Base-by-base conservation (phyloP, 2,329 filamentous ascomycete species). In the Penicillium sp. region DNA sequence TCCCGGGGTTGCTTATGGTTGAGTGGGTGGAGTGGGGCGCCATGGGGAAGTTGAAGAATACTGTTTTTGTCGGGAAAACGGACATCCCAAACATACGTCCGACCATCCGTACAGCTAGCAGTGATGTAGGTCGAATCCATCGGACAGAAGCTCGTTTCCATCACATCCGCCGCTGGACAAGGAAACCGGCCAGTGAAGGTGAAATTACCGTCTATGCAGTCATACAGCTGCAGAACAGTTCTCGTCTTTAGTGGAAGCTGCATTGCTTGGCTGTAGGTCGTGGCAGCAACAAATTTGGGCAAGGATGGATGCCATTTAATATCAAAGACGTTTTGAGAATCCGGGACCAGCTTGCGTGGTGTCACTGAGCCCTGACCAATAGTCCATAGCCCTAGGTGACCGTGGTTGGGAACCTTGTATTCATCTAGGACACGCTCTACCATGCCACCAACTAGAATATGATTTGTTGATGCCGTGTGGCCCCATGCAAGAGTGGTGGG, bases 161-260 rank as follows among this genome's bases (percentile, higher is more conserved):
- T 88, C 62, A 88, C 85, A 67, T 88, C 85, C 8, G 80, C 65
- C 0, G 85, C 85, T 25, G 80, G 80, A 62, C 85, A 87, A 49
- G 86, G 80, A 37, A 83, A 77, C 55, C 82, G 48, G n/a, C 35
- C 44, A 14, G 48, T 57, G 23, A 47, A 35, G 2, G 43, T 35
- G 10, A 48, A 50, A 11, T 26, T 48, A 11, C 46, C 55, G 3
- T 25, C 50, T 13, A 25, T 31, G 27, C 48, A 57, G 11, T 82
- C 78, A 61, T 83, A 87, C 3, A 85, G 70, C 4, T 83, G 80
- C 3, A 88, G 75, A 1, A 82, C 71, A 1, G 82, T 85, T 9
- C 78, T 77, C 3, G 75, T 71, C 13, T 67, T 60, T 21, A 77
- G 50, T 66, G 76, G 67, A 67, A 62, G 62, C n/a, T 73, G 64